Evolutionary conservation across 305 asterid species (phyloP).

Genomic region (Fraxinus platypoda): DNA sequence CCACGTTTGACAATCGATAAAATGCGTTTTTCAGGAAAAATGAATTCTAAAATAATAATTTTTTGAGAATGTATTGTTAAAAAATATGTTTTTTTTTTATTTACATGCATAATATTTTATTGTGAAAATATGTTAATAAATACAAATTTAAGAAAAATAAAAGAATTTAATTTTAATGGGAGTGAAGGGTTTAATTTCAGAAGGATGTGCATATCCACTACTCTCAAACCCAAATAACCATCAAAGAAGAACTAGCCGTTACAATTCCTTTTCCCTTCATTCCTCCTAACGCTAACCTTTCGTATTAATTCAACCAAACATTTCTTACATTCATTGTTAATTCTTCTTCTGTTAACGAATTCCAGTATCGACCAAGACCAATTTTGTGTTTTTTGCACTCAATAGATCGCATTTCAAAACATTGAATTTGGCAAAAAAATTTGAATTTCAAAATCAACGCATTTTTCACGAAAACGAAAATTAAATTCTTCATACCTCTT

Average conservation of each 20-base stretch:
- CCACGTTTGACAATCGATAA: too few species aligned
- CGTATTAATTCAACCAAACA: not conserved
- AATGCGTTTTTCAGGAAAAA: too few species aligned
- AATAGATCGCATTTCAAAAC: not conserved
- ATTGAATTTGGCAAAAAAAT: not conserved
- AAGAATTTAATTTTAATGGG: too few species aligned
- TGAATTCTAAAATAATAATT: too few species aligned
- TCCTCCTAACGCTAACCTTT: not conserved
- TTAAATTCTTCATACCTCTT: not conserved
- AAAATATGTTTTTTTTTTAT: too few species aligned
- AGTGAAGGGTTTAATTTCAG: too few species aligned
- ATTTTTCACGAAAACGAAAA: not conserved
- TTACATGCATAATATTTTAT: too few species aligned
- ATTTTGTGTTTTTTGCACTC: not conserved
- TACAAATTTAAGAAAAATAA: too few species aligned
- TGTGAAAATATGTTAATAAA: too few species aligned
- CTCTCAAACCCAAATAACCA: not conserved
- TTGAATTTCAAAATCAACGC: not conserved
- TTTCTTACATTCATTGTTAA: not conserved
- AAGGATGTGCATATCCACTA: too few species aligned
- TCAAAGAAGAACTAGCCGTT: constrained; percentile 34
- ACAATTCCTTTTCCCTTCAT: not conserved
- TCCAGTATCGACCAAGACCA: not conserved
- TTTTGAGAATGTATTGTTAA: too few species aligned
- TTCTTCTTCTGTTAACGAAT: not conserved